Evolutionary conservation across 345 rosid species (phyloP).

Genomic region (Mercurialis annua): DNA sequence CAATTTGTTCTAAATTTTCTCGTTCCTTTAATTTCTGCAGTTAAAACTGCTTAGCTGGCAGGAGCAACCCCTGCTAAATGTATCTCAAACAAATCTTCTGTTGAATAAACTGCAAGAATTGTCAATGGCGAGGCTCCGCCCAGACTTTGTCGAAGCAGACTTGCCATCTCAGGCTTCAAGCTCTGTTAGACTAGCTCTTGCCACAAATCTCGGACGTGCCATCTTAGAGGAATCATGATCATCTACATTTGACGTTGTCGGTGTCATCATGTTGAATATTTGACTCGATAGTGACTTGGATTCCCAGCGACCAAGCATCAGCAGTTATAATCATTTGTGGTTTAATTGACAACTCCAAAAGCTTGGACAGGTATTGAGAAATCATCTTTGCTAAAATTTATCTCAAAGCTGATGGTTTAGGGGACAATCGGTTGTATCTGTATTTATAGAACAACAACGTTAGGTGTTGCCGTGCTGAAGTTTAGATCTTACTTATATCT

Average conservation of each 20-base stretch:
- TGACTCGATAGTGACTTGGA: neutral
- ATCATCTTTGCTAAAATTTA: neutral
- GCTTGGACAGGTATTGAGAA: neutral
- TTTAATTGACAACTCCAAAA: neutral
- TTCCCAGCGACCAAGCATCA: neutral
- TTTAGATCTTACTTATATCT: neutral
- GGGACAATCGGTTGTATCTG: neutral
- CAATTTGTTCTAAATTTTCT: neutral
- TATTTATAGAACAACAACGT: too few species aligned
- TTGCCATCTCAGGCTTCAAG: conserved; percentile 57
- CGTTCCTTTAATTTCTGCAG: conserved; percentile 31
- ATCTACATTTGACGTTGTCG: neutral
- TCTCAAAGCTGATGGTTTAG: neutral
- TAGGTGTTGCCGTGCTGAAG: neutral
- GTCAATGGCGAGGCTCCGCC: conserved; percentile 67
- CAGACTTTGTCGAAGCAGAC: conserved; percentile 58
- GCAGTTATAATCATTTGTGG: neutral
- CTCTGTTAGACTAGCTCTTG: conserved; percentile 78
- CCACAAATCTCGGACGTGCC: conserved; percentile 81
- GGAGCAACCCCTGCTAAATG: conserved; percentile 61
- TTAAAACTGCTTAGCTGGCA: conserved; percentile 76
- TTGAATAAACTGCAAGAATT: conserved; percentile 79
- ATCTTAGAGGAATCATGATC: conserved; percentile 54
- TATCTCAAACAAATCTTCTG: conserved; percentile 63
- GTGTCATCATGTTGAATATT: neutral